Evolutionary conservation across 2,329 filamentous ascomycete genomes (phyloP).

Genomic region (Metarhizium robertsii): DNA sequence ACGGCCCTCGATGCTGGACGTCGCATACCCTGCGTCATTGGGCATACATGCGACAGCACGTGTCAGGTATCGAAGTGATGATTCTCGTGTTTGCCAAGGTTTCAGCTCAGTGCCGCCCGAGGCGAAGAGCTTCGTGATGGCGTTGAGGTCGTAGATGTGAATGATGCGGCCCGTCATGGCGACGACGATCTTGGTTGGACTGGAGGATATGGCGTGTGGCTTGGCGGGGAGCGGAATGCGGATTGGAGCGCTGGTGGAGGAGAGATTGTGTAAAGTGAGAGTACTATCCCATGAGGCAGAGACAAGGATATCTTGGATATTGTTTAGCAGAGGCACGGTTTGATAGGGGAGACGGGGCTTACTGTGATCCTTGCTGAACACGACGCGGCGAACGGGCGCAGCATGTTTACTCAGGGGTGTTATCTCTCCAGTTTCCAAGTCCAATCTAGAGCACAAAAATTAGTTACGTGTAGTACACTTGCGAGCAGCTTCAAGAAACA

Average conservation of each 20-base stretch:
- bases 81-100: constrained; percentile 91
- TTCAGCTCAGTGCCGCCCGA: constrained; percentile 41
- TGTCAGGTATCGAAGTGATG: constrained; percentile 92
- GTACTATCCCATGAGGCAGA: constrained; percentile 92
- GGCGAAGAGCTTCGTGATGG: constrained; percentile 48
- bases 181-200: constrained; percentile 74
- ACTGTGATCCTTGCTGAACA: constrained; percentile 69
- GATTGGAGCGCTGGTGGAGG: constrained; percentile 44
- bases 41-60: constrained; percentile 93
- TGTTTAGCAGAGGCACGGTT: constrained; percentile 9
- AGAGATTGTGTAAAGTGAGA: constrained; percentile 70
- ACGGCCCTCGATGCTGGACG: constrained; percentile 84
- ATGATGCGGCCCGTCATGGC: constrained; percentile 93
- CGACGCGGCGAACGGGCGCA: constrained; percentile 71
- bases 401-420: constrained; percentile 70
- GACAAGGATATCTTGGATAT: constrained; percentile 55
- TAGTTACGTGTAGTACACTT: neutral
- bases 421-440: constrained; percentile 63
- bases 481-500: neutral
- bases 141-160: constrained; percentile 82
- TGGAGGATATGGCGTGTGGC: constrained; percentile 77
- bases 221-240: constrained; percentile 70
- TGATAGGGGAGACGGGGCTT: constrained; percentile 16
- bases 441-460: constrained; percentile 34
- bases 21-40: constrained; percentile 88